Conservation (phyloP, 2,329 filamentous ascomycete genomes). For the Geosmithia flava region DNA sequence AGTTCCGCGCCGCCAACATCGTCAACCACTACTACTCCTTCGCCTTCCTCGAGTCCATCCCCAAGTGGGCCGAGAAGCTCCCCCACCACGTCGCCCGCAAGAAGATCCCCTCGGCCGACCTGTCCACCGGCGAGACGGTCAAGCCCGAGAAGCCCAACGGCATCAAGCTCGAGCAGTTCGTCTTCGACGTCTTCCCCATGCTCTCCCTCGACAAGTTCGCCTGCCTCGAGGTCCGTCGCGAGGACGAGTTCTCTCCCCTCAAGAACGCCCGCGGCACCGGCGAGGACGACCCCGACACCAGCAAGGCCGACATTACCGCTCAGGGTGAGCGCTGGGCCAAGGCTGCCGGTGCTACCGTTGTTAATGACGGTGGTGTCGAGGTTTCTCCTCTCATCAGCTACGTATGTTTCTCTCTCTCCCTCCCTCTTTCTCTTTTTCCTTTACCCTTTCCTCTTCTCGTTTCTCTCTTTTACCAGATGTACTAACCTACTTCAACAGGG, state of each 20-base stretch:
- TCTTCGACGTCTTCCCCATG: slow-evolving; percentile 96
- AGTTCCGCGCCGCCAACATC: slow-evolving; percentile 96
- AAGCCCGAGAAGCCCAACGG: slow-evolving; percentile 95
- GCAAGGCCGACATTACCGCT: slow-evolving; percentile 75
- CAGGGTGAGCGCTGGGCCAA: slow-evolving; percentile 83
- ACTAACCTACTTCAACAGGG: slow-evolving; percentile 23
- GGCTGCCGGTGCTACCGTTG: slow-evolving; percentile 63
- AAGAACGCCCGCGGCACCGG: slow-evolving; percentile 82
- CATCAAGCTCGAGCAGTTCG: slow-evolving; percentile 98
- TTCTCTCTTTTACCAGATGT: not conserved
- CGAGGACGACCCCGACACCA: slow-evolving; percentile 90
- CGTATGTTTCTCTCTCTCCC: slow-evolving; percentile 43
- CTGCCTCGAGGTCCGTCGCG: slow-evolving; percentile 87
- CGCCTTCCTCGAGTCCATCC: slow-evolving; percentile 81
- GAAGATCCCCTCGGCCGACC: slow-evolving; percentile 87
- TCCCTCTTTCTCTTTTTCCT: not conserved
- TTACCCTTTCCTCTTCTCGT: not conserved
- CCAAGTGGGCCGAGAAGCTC: slow-evolving; percentile 71
- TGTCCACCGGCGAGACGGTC: slow-evolving; percentile 62
- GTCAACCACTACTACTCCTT: slow-evolving; percentile 99
- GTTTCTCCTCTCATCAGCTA: slow-evolving; percentile 92
- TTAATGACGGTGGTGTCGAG: slow-evolving; percentile 64
- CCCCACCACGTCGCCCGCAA: slow-evolving; percentile 95
- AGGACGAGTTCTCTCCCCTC: slow-evolving; percentile 95
- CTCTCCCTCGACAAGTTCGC: slow-evolving; percentile 80